These are phyloP conservation scores for Eleusine coracana DNA, from an alignment of 176 grass and related monocot species.

Conservation along the genomic window DNA sequence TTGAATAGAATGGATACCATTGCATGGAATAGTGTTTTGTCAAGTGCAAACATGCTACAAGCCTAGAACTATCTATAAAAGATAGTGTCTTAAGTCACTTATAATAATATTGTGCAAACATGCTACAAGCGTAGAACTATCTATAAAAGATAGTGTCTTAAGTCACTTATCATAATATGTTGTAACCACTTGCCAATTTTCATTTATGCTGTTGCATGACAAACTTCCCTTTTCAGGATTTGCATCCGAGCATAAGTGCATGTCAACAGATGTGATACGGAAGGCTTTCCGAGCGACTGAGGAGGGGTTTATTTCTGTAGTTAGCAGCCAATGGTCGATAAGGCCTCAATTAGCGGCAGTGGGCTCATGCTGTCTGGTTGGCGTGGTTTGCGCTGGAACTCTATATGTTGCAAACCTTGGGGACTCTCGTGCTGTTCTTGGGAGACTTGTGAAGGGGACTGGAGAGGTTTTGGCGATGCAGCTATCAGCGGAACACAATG, in stretches of 20 bases:
- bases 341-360: conserved; percentile 83
- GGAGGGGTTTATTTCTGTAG: conserved; percentile 78
- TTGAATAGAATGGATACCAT: conserved; percentile 1
- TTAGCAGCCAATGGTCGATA: conserved; percentile 67
- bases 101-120: not conserved
- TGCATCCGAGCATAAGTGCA: conserved; percentile 69
- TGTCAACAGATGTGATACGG: conserved; percentile 75
- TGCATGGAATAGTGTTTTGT: not conserved
- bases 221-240: conserved; percentile 55
- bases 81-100: conserved; percentile 13
- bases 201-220: conserved; percentile 16
- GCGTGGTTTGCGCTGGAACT: conserved; percentile 61
- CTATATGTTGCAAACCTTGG: conserved; percentile 80
- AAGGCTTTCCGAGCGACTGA: conserved; percentile 75
- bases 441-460: conserved; percentile 70
- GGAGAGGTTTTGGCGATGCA: conserved; percentile 81
- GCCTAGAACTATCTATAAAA: conserved; percentile 7
- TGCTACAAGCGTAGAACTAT: conserved; percentile 14
- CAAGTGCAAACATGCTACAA: conserved; percentile 1
- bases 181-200: conserved; percentile 33
- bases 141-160: not conserved
- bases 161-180: conserved; percentile 8
- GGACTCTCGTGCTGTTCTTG: conserved; percentile 79
- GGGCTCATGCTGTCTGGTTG: conserved; percentile 87
- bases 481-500: conserved; percentile 87